Evolutionary conservation across 352 stramenopile genomes (phyloP).

Genomic region (Globisporangium perplexum): DNA sequence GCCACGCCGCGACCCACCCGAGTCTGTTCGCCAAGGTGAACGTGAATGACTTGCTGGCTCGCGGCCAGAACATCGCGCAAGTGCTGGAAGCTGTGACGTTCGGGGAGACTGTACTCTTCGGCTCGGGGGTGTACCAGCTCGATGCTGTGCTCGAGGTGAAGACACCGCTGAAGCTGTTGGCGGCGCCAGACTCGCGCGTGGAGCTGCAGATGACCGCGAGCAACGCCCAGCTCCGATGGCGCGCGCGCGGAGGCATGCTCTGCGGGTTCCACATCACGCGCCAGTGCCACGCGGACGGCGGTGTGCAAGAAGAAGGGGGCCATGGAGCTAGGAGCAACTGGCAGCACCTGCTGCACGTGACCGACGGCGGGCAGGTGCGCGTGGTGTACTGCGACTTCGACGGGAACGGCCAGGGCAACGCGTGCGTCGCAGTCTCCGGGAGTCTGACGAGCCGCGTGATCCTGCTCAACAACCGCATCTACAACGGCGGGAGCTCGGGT

Average conservation of each 20-base stretch:
- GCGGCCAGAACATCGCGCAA: constrained; percentile 17
- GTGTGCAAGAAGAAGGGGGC: background rate
- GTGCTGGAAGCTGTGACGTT: constrained; percentile 18
- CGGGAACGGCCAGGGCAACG: constrained; percentile 53
- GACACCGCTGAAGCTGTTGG: constrained; percentile 41
- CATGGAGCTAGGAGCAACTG: constrained; percentile 38
- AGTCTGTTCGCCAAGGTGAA: constrained; percentile 46
- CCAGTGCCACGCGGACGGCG: background rate
- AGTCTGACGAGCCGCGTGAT: constrained; percentile 32
- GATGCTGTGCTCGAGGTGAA: constrained; percentile 41
- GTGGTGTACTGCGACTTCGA: constrained; percentile 70
- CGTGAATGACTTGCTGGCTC: constrained; percentile 35
- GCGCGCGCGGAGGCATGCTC: constrained; percentile 48
- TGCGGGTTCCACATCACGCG: constrained; percentile 61
- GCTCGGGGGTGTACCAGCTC: constrained; percentile 57
- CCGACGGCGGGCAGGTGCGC: constrained; percentile 32
- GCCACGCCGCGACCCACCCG: constrained; percentile 27
- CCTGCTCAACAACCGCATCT: constrained; percentile 56
- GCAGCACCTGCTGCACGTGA: constrained; percentile 59
- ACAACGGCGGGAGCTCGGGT: constrained; percentile 47
- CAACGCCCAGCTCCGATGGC: constrained; percentile 49
- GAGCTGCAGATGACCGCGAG: constrained; percentile 59
- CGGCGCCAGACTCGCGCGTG: constrained; percentile 47
- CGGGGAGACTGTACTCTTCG: constrained; percentile 62
- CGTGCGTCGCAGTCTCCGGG: constrained; percentile 55